Base-by-base conservation (phyloP, 78 protist species). In the Dictyostelium citrinum region DNA sequence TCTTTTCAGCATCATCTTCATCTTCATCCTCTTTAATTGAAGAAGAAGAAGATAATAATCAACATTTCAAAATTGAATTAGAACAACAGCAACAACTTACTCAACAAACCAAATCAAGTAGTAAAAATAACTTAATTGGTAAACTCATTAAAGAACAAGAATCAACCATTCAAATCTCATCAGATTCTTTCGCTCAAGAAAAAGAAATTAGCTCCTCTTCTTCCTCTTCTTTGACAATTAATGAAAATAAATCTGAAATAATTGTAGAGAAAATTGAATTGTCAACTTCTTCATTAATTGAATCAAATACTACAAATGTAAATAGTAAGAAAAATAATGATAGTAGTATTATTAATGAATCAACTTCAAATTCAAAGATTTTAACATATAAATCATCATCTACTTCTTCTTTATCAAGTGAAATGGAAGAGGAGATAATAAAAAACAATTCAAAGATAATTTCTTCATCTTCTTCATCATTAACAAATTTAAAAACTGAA, bases 81-180 rank as follows among this genome's bases (percentile, higher is more conserved):
- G 4, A 12, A 11, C 75, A 67, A 67, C 8, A 29, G 31, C 75
- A 67, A 24, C 35, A 60, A 60, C 31, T 14, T n/a, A 60, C 10
- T 5, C 72, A 64, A 64, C 39, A 64, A 64, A 27, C 29, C 12
- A 64, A 33, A 70, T 17, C 12, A 14, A 17, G 22, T 7, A 70
- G 10, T 27, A 70, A 70, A 33, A 70, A 70, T 33, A 70, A 70
- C 33, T 33, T 70, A 70, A 70, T 70, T 33, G 77, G 24, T 16
- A 70, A 33, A 70, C 37, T 70, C 22, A 70, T 33, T 70, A 70
- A 70, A 70, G 77, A 70, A 33, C 77, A 70, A 70, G 45, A 64
- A 24, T 64, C 72, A 64, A 64, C 5, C 12, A 64, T 9, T 61
- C 9, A 61, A 61, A 22, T 27, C 24, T 9, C 24, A 11, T 7